Base-by-base conservation (phyloP, 495 filamentous ascomycete species). In the Xylaria curta region DNA sequence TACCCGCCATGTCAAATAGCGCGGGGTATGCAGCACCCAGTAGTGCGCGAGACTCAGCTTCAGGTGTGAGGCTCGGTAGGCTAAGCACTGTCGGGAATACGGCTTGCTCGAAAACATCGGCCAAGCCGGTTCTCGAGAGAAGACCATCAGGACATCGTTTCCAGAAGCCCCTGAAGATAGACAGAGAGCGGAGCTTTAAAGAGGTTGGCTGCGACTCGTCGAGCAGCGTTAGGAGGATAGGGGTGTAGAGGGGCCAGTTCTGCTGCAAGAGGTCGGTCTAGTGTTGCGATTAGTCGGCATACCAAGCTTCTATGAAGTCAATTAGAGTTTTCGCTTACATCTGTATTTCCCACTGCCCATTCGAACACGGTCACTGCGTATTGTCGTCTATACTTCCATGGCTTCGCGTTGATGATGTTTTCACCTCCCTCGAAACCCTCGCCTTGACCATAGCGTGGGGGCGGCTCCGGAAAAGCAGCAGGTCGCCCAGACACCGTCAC, bases 161-260 rank as follows among this genome's bases (percentile, higher is more conserved):
- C 28, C 97, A 87, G 56, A 98, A 88, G 0, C 81, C 69, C 7
- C 76, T 77, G 2, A 96, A 81, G 4, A 94, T 80, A 3, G 76
- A 72, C 46, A 93, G 91, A 1, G 82, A 76, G 68, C 93, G 91
- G 75, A 89, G 82, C 21, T 76, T 77, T n/a, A 76, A 65, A 3
- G 59, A 47, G 0, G 79, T 53, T 1, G 87, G 80, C 56, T 85
- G 81, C 17, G 84, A 77, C 76, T 95, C 92, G 78, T 98, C 96
- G 64, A 93, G 85, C 2, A 98, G 83, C 4, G 91, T 88, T 3
- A 99, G 86, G 0, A 97, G 83, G 1, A 93, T 92, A 1, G 96
- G 96, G n/a, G 95, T 86, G 53, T 93, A 87, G n/a, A 97, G 87
- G 0, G 88, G 89, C 89, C 94, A 97, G 69, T 92, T 84, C 6